phyloP scores from a whole-genome alignment of 495 filamentous ascomycete species.

The Tetracladium marchalianum region DNA sequence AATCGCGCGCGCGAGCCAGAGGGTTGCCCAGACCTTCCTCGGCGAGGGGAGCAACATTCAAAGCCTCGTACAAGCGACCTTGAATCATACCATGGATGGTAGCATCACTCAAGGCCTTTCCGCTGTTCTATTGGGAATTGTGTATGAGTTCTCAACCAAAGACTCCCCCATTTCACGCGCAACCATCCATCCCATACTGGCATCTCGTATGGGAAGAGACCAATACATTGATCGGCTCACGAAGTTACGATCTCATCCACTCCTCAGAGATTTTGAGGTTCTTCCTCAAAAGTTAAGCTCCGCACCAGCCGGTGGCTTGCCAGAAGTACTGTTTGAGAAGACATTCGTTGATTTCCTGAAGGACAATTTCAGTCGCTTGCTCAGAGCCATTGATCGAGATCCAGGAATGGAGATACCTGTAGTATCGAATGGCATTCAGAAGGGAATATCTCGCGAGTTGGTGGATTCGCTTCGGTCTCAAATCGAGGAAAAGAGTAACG shows the following conservation, averaged over 20 bases:
- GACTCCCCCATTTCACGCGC: slow-evolving; percentile 84
- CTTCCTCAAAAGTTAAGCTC: slow-evolving; percentile 56
- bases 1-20: no score
- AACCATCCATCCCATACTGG: slow-evolving; percentile 72
- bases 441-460: slow-evolving; percentile 72
- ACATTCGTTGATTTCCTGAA: slow-evolving; percentile 91
- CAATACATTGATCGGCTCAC: slow-evolving; percentile 81
- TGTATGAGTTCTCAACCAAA: slow-evolving; percentile 97
- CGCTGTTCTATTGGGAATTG: slow-evolving; percentile 71
- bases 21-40: slow-evolving; percentile 87
- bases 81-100: slow-evolving; percentile 45
- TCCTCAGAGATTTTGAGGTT: slow-evolving; percentile 87
- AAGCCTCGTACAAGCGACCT: slow-evolving; percentile 59
- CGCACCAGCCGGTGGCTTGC: slow-evolving; percentile 48
- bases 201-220: slow-evolving; percentile 72
- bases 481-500: slow-evolving; percentile 59
- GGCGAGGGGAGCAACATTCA: slow-evolving; percentile 91
- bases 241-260: slow-evolving; percentile 66
- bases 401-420: slow-evolving; percentile 77
- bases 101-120: slow-evolving; percentile 73
- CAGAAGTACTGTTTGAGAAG: slow-evolving; percentile 77
- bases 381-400: slow-evolving; percentile 83
- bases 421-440: slow-evolving; percentile 66
- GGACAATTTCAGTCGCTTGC: slow-evolving; percentile 82
- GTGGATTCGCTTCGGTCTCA: slow-evolving; percentile 75